These are phyloP conservation scores for Boletus vermiculosoides DNA, from an alignment of 768 basidiomycete species.

Conservation along the genomic window DNA sequence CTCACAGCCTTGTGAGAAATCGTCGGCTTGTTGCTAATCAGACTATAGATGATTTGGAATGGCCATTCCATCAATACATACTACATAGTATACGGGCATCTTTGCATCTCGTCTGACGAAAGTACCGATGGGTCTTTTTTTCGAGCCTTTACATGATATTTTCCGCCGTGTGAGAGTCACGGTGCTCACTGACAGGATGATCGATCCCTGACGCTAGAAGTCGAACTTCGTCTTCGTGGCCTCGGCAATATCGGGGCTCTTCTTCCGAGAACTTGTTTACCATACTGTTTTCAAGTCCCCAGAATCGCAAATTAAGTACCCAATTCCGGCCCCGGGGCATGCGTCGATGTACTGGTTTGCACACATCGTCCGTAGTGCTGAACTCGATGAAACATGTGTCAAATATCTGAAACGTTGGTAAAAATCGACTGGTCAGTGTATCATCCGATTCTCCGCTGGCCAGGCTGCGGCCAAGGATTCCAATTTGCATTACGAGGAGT, in stretches of 20 bases:
- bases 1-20: conserved; percentile 1
- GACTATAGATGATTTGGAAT: neutral
- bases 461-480: neutral
- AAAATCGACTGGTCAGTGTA: neutral
- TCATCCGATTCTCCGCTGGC: neutral
- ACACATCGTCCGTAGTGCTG: neutral
- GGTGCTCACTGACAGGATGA: neutral
- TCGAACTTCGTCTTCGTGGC: neutral
- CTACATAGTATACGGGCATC: neutral
- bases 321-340: neutral
- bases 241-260: neutral
- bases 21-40: neutral
- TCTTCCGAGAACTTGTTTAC: neutral
- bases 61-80: too few species aligned
- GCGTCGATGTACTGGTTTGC: too few species aligned
- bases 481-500: neutral
- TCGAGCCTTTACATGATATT: neutral
- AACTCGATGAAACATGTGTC: neutral
- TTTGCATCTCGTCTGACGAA: neutral
- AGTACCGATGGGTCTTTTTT: neutral
- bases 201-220: neutral
- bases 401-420: neutral
- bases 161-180: neutral
- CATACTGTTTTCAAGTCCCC: neutral
- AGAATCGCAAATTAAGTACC: neutral